Conservation (phyloP, 768 basidiomycete species). For the Lactarius hengduanensis region DNA sequence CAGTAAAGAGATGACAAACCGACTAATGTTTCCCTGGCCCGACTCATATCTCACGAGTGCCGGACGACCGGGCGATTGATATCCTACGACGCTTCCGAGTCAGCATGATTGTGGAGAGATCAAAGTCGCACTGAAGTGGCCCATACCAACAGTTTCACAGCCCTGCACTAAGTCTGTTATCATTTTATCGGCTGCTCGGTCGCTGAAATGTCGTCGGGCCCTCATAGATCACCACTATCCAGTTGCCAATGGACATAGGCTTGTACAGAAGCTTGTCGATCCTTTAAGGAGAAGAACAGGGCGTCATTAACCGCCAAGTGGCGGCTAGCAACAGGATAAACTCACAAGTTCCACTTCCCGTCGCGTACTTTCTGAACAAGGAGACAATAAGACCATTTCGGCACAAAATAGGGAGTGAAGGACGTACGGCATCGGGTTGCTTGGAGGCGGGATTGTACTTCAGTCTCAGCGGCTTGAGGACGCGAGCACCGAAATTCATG, state of each 20-base stretch:
- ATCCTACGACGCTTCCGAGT: conserved; percentile 45
- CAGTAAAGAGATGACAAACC: conserved; percentile 1
- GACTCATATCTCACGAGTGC: conserved; percentile 53
- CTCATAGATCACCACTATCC: conserved; percentile 70
- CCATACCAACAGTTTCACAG: conserved; percentile 59
- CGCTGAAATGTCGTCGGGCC: conserved; percentile 51
- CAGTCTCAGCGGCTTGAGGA: conserved; percentile 61
- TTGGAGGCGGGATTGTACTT: conserved; percentile 59
- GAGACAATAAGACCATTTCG: neutral
- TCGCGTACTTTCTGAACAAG: conserved; percentile 50
- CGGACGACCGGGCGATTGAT: conserved; percentile 43
- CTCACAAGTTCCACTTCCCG: conserved; percentile 78
- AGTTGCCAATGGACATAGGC: conserved; percentile 51
- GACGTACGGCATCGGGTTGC: conserved; percentile 56
- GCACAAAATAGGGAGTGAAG: conserved; percentile 1
- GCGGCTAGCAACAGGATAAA: conserved; percentile 1
- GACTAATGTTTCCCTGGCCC: conserved; percentile 51
- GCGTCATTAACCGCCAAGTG: neutral
- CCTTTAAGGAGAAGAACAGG: conserved; percentile 38
- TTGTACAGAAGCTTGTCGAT: conserved; percentile 67
- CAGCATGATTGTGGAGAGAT: neutral
- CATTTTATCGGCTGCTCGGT: conserved; percentile 49
- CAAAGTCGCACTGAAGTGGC: neutral
- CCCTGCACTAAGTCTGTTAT: conserved; percentile 48
- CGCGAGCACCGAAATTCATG: conserved; percentile 55